Conservation (phyloP, 768 basidiomycete species). For the Naematelia aurantialba region DNA sequence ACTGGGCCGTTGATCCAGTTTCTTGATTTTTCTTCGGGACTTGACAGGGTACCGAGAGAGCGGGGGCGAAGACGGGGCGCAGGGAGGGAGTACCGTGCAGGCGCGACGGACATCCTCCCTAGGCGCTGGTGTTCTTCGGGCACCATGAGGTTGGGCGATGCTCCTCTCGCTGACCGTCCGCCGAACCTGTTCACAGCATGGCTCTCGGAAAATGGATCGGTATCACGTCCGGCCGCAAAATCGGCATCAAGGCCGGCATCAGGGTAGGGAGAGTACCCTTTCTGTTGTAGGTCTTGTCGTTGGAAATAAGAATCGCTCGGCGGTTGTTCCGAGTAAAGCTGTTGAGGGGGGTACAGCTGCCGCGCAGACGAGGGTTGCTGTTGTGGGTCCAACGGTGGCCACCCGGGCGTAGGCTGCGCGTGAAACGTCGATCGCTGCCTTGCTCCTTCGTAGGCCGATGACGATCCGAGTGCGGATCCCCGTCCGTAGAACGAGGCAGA, state of each 20-base stretch:
- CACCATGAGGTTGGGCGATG: slow-evolving; percentile 14
- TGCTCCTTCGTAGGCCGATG: not conserved
- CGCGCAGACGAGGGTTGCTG: too few species aligned
- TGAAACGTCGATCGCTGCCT: not conserved
- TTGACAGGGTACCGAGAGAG: not conserved
- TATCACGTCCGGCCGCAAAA: not conserved
- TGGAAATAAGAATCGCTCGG: too few species aligned
- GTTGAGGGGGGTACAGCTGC: too few species aligned
- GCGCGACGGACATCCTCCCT: slow-evolving; percentile 41
- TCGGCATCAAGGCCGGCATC: not conserved
- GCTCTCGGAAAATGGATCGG: slow-evolving; percentile 17
- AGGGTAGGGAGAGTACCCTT: slow-evolving; percentile 3
- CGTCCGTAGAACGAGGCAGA: not conserved
- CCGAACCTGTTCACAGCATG: too few species aligned
- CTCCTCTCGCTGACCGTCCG: too few species aligned
- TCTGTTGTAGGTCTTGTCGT: not conserved
- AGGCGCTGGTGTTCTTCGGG: slow-evolving; percentile 29
- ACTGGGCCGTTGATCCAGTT: slow-evolving; percentile 5
- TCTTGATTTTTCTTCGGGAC: not conserved
- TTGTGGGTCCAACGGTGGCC: not conserved
- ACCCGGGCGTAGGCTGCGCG: not conserved
- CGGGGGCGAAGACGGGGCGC: not conserved
- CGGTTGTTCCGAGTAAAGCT: too few species aligned
- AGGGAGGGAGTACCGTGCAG: slow-evolving; percentile 25
- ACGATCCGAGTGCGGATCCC: not conserved